Evolutionary conservation across 495 filamentous ascomycete species (phyloP).

Genomic region (Halenospora varia): DNA sequence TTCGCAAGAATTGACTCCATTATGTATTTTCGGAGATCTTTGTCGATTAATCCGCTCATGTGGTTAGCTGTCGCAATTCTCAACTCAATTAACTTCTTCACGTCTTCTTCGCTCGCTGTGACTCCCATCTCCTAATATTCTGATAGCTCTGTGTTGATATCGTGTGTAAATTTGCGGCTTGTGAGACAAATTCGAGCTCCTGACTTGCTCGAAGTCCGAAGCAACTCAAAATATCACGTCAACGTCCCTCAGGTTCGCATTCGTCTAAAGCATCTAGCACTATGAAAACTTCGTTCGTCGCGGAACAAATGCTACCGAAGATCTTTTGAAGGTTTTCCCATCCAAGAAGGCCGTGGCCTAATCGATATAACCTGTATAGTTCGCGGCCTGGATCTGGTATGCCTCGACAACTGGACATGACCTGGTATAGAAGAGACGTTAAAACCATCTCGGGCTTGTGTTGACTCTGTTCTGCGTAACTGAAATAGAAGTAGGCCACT

Average conservation of each 20-base stretch:
- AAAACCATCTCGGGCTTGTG: not conserved
- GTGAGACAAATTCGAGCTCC: not conserved
- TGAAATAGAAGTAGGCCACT: not conserved
- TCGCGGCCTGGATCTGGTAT: not conserved
- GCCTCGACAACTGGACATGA: not conserved
- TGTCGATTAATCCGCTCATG: not conserved
- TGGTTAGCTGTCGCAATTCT: no score
- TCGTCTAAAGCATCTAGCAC: not conserved
- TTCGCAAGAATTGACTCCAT: not conserved
- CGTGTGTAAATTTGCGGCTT: not conserved
- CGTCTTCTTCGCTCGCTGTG: no score
- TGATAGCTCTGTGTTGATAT: no score
- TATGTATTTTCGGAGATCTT: not conserved
- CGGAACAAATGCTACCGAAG: not conserved
- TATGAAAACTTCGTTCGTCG: not conserved
- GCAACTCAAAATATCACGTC: not conserved
- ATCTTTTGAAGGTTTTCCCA: not conserved
- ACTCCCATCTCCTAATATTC: no score
- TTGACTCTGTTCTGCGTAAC: not conserved
- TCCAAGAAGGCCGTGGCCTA: not conserved
- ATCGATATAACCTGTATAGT: not conserved
- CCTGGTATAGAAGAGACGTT: not conserved
- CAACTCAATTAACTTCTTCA: no score
- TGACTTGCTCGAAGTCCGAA: not conserved
- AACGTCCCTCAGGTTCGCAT: not conserved